Percentiles rank a stretch among this genome's conserved stretches.
Conservation (phyloP, 495 filamentous ascomycete genomes). For the Glutinoglossum americanum region DNA sequence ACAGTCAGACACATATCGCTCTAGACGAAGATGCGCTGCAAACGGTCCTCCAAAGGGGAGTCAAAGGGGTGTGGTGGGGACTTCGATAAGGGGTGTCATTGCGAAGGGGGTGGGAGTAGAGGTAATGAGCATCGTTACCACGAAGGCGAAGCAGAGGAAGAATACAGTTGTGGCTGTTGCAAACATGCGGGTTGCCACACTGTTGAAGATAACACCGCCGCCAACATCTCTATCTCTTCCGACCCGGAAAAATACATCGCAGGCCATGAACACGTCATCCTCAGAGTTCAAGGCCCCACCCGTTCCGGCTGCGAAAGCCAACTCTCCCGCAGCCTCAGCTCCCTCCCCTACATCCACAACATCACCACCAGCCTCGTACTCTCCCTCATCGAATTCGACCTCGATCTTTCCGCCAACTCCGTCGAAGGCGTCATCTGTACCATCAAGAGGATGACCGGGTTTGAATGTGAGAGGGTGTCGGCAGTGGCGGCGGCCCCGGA, state of each 20-base stretch:
- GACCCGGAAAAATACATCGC: constrained; percentile 14
- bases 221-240: background rate
- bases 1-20: background rate
- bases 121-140: background rate
- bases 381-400: constrained; percentile 38
- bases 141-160: no score
- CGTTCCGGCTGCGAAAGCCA: constrained; percentile 45
- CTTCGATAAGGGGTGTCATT: background rate
- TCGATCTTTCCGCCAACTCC: constrained; percentile 19
- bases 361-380: constrained; percentile 38
- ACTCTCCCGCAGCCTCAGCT: constrained; percentile 24
- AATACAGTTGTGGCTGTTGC: background rate
- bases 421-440: constrained; percentile 25
- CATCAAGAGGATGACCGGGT: constrained; percentile 34
- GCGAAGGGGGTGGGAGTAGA: background rate
- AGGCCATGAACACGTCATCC: constrained; percentile 19
- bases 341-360: constrained; percentile 23
- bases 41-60: background rate
- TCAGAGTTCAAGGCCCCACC: constrained; percentile 40
- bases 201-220: background rate
- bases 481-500: background rate
- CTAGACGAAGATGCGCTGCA: background rate
- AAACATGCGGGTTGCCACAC: background rate
- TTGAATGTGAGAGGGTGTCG: constrained; percentile 29
- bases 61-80: background rate